Evolutionary conservation across 306 rosid genomes (phyloP).

Genomic region (Quercus suber): DNA sequence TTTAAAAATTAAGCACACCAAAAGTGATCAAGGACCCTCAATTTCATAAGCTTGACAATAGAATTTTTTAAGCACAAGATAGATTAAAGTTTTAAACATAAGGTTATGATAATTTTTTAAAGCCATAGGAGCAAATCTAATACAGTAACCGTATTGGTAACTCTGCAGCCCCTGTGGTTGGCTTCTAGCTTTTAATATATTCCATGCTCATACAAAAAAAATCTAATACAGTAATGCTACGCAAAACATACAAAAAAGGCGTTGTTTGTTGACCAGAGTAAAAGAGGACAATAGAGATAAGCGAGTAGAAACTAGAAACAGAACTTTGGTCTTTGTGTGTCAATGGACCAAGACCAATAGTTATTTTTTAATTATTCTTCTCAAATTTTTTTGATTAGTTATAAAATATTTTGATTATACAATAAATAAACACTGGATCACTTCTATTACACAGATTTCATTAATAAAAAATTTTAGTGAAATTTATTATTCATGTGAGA

Average conservation of each 20-base stretch:
- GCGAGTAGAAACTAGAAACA: neutral
- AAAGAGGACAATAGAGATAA: neutral
- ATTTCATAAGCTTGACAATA: constrained; percentile 21
- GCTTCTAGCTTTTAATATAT: too few species aligned
- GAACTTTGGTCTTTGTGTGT: neutral
- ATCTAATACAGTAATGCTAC: neutral
- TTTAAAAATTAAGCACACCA: neutral
- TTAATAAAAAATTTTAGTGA: neutral
- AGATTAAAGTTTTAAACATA: neutral
- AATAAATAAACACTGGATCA: too few species aligned
- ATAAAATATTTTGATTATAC: too few species aligned
- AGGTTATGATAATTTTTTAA: neutral
- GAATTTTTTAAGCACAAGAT: neutral
- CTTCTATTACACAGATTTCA: neutral
- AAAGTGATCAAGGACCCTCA: constrained; percentile 31
- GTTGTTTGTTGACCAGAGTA: neutral
- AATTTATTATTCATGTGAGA: too few species aligned
- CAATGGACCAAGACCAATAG: neutral
- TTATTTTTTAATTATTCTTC: too few species aligned
- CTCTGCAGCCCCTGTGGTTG: too few species aligned
- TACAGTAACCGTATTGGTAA: too few species aligned
- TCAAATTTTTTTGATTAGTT: too few species aligned
- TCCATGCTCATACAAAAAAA: neutral
- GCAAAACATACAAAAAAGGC: neutral
- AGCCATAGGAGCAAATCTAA: neutral